Base-by-base conservation (phyloP, 306 rosid species). In the Fragaria vesca region DNA sequence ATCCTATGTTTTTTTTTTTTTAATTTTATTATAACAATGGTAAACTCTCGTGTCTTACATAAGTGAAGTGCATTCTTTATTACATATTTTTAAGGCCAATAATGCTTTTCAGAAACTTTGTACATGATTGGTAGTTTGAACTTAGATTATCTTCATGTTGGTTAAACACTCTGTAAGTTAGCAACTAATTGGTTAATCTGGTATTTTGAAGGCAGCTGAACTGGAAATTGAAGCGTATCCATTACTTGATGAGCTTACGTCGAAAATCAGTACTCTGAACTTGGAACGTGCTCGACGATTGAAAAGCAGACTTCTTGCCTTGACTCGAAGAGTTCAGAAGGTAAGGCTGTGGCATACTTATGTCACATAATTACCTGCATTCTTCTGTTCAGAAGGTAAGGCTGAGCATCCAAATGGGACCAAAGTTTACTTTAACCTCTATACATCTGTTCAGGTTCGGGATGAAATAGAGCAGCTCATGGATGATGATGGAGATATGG, bases 401-500 rank as follows among this genome's bases (percentile, higher is more conserved):
- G 47, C 4, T 75, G 42, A 10, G 32, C 28, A 77, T 42, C 51
- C 76, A 63, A 87, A 58, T 69, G 79, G 24, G 10, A 38, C 58
- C 74, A 30, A 48, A 60, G 47, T 36, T 13, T 50, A 80, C 30
- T 77, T 21, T 75, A n/a, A 60, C 40, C 32, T 72, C 45, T 73
- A 48, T 78, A 63, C 76, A 60, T 81, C 40, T 76, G 78, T 80
- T 76, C 79, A 95, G 99, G 99, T 93, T 85, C 91, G 99, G 76
- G 99, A 95, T 74, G 99, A 95, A 89, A 93, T 95, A 85, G 99
- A 95, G 87, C 99, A 95, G 86, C 98, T 95, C 79, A 95, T 95
- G 99, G 99, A 95, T 63, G 99, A 95, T 87, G 99, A 95, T 81
- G 99, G 97, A 48, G 99, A 95, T 84, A 95, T 95, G 99, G 98